Conservation (phyloP, 768 basidiomycete species). For the Naganishia kalamii region DNA sequence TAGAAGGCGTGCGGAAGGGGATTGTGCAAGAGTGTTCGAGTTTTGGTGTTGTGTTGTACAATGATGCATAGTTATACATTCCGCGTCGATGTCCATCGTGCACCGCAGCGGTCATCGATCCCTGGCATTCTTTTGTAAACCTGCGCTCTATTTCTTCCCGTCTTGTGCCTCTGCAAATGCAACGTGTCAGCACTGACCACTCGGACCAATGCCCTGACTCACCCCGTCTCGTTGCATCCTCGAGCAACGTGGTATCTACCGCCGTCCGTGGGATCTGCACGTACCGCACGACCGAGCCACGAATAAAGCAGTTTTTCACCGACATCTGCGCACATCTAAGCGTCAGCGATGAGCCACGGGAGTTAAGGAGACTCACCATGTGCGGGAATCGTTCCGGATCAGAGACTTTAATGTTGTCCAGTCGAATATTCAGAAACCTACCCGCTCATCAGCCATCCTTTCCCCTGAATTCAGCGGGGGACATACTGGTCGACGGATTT, state of each 20-base stretch:
- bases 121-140: no score
- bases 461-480: slow-evolving; percentile 54
- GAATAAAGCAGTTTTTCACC: slow-evolving; percentile 97
- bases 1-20: no score
- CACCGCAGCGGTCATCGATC: no score
- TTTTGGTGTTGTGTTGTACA: slow-evolving; percentile 12
- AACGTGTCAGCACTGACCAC: no score
- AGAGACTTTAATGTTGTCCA: slow-evolving; percentile 86
- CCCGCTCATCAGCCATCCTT: not conserved
- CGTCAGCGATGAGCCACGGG: not conserved
- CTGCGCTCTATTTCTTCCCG: slow-evolving; percentile 34
- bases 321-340: slow-evolving; percentile 65
- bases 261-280: slow-evolving; percentile 87
- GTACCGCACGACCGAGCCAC: slow-evolving; percentile 95
- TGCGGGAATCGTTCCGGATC: slow-evolving; percentile 93
- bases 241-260: slow-evolving; percentile 88
- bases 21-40: no score
- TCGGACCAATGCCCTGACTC: slow-evolving; percentile 19
- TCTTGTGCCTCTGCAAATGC: slow-evolving; percentile 39
- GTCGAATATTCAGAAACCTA: slow-evolving; percentile 73
- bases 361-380: slow-evolving; percentile 58
- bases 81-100: not conserved
- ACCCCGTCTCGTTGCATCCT: slow-evolving; percentile 97
- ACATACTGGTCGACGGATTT: slow-evolving; percentile 97
- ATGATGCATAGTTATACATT: not conserved